phyloP scores from a whole-genome alignment of 192 early-diverging fungal genomes.

The Pilobolus umbonatus region DNA sequence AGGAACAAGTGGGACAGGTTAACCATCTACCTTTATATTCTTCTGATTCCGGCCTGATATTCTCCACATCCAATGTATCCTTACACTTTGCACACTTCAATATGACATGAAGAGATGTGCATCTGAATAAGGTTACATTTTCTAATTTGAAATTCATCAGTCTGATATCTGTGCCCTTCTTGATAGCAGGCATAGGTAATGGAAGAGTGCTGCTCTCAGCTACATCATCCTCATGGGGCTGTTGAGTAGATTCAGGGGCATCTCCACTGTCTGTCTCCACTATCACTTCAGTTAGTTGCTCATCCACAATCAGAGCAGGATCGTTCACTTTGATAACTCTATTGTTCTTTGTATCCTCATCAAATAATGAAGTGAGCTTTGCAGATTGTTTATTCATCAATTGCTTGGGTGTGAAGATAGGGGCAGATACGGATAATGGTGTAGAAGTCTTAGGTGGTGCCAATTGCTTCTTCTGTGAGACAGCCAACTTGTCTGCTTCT shows the following conservation, averaged over 20 bases:
- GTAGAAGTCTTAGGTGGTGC: neutral
- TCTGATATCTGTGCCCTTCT: conserved; percentile 71
- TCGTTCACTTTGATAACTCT: conserved; percentile 21
- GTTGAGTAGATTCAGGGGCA: neutral
- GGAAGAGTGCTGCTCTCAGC: neutral
- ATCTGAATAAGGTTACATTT: conserved; percentile 66
- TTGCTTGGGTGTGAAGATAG: neutral
- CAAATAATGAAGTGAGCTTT: conserved; percentile 27
- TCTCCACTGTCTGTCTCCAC: neutral
- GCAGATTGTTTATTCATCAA: neutral
- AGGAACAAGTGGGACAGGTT: conserved; percentile 24
- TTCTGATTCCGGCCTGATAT: neutral
- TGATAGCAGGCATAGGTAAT: conserved; percentile 12
- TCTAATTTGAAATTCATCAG: conserved; percentile 54
- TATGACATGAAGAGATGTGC: conserved; percentile 54
- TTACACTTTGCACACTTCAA: conserved; percentile 81
- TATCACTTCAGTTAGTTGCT: neutral
- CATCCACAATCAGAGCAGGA: neutral
- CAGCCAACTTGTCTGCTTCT: neutral
- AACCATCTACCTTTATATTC: conserved; percentile 15
- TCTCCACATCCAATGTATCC: conserved; percentile 40
- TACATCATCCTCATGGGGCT: neutral
- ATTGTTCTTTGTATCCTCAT: conserved; percentile 17
- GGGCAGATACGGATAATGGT: neutral
- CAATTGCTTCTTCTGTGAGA: conserved; percentile 1